Evolutionary conservation across 2,329 filamentous ascomycete species (phyloP), one percentile per base, ranked within the genome.

Genomic region (Aspergillus neotritici): DNA sequence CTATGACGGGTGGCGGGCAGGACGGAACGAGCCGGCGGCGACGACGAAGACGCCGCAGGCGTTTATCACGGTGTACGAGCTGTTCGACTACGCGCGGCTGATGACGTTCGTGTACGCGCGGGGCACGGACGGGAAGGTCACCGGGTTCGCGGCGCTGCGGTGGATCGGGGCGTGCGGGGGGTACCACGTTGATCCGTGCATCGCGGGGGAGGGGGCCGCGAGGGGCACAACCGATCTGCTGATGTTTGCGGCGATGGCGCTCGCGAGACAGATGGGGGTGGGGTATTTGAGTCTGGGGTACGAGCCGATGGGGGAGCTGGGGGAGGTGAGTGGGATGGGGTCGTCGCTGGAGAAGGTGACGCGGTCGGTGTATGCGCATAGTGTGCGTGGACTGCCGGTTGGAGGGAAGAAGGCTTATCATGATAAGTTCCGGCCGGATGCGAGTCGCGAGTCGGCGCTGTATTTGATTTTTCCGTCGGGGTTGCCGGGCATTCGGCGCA

Each of bases 141-240:
- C 64, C 37, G 67, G 67, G 0, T 68, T 70, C 34, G 66, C 67
- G 0, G 68, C 63, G 1, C 53, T 71, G 2, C 61, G 68, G 8
- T 60, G 55, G 13, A 53, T 70, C 9, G 64, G 66, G 16, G 56
- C 58, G 4, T 57, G 61, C 12, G 48, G 55, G 3, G 68, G 67
- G 11, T 70, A 69, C 43, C 68, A 71, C 41, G 44, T 71, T n/a
- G 68, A 71, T 35, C 68, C 67, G 0, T 69, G 57, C 42, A 61
- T 69, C 13, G 63, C 64, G 1, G 50, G 54, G 4, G 64, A 65
- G 0, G 55, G 53, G 0, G 60, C 64, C 4, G 60, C 63, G 0
- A 64, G 58, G 42, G 67, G 67, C 4, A 59, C 69, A 13, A 66
- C 58, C 7, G 68, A 70, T 15, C 46, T 71, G 2, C 53, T 70